Conservation (phyloP, 805 yeast genomes). For the Zygoascus bituminiphila region DNA sequence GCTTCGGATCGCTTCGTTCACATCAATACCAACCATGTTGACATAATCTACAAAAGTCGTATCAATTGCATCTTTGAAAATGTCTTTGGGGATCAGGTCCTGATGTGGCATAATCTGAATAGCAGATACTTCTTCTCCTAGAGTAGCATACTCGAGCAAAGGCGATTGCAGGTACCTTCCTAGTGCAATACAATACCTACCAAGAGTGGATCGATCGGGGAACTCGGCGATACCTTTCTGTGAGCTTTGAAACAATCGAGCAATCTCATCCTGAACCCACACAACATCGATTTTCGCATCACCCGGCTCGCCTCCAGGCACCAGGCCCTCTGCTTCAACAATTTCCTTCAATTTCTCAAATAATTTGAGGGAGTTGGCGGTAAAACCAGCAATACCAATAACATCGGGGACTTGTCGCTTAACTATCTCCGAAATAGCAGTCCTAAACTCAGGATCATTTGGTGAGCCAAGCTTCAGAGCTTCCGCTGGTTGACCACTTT, state of each 20-base stretch:
- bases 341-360: conserved; percentile 45
- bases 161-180: conserved; percentile 93
- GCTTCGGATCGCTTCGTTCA: conserved; percentile 79
- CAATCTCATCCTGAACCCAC: conserved; percentile 91
- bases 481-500: conserved; percentile 70
- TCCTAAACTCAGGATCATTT: conserved; percentile 54
- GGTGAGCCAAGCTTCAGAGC: conserved; percentile 73
- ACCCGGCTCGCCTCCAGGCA: conserved; percentile 27
- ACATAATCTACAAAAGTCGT: conserved; percentile 83
- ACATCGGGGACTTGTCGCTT: conserved; percentile 75
- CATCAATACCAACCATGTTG: conserved; percentile 87
- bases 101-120: conserved; percentile 64
- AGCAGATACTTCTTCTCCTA: conserved; percentile 64
- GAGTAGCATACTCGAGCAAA: conserved; percentile 75
- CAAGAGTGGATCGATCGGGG: conserved; percentile 73
- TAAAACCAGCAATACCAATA: conserved; percentile 81
- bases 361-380: conserved; percentile 59
- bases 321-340: conserved; percentile 46
- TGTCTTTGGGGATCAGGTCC: conserved; percentile 54
- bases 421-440: conserved; percentile 51
- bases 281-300: conserved; percentile 50
- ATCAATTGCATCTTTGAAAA: conserved; percentile 57
- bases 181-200: conserved; percentile 77
- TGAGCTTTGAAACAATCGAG: conserved; percentile 77
- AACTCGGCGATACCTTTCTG: conserved; percentile 67